Conservation (phyloP, 768 basidiomycete species). For the Phylloporus rhodoxanthus region DNA sequence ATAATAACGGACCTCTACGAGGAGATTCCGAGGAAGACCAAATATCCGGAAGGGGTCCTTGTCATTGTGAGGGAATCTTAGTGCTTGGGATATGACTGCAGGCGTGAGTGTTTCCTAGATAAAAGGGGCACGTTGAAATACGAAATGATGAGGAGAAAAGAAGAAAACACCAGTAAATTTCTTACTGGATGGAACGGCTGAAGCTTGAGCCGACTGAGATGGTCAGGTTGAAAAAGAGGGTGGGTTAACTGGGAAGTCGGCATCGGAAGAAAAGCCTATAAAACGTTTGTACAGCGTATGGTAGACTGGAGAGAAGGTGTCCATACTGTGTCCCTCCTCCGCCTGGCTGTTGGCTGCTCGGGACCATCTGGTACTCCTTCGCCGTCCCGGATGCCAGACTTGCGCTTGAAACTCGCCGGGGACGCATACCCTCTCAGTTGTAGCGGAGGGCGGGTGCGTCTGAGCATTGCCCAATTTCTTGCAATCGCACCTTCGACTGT, state of each 20-base stretch:
- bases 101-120: conserved; percentile 30
- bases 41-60: conserved; percentile 54
- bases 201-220: conserved; percentile 31
- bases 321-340: conserved; percentile 22
- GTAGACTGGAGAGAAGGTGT: neutral
- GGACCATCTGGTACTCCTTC: conserved; percentile 10
- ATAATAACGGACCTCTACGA: conserved; percentile 57
- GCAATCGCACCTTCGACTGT: too few species aligned
- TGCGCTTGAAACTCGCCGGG: conserved; percentile 19
- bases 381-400: conserved; percentile 7
- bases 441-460: conserved; percentile 8
- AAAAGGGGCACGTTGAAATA: too few species aligned
- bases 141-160: neutral
- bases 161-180: neutral
- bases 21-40: conserved; percentile 64
- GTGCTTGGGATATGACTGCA: conserved; percentile 39
- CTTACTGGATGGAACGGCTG: conserved; percentile 43
- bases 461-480: conserved; percentile 11
- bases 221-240: conserved; percentile 37
- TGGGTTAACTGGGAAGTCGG: conserved; percentile 35
- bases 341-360: conserved; percentile 19
- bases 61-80: conserved; percentile 40
- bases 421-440: conserved; percentile 18
- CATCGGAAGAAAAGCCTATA: conserved; percentile 42
- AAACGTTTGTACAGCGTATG: neutral